Conservation (phyloP, 148 eudicot genomes). For the Amaranthus palmeri region DNA sequence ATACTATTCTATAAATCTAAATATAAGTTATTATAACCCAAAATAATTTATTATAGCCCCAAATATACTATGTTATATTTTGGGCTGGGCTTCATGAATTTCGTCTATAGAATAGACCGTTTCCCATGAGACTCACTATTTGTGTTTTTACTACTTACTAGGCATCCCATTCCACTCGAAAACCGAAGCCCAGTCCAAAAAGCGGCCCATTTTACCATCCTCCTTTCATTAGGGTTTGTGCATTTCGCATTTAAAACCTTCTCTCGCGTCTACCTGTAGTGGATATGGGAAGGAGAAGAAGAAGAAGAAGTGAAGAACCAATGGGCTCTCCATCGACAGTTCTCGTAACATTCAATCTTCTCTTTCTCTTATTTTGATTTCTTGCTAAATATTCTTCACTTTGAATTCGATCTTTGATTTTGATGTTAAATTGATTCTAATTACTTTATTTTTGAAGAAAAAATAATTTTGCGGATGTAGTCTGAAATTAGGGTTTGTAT, state of each 20-base stretch:
- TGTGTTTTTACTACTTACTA: too few species aligned
- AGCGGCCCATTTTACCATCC: not conserved
- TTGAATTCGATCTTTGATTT: not conserved
- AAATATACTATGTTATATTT: too few species aligned
- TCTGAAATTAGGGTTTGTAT: not conserved
- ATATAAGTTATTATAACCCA: too few species aligned
- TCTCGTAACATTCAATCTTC: conserved; percentile 32
- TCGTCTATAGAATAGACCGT: too few species aligned
- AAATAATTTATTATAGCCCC: too few species aligned
- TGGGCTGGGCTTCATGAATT: too few species aligned
- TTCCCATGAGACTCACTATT: too few species aligned
- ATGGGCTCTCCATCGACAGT: conserved; percentile 57
- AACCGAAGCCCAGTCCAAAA: not conserved
- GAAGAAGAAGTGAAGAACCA: conserved; percentile 47
- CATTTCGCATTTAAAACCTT: not conserved
- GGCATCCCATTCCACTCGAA: not conserved
- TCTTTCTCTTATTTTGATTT: not conserved
- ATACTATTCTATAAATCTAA: too few species aligned
- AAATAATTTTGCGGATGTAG: too few species aligned
- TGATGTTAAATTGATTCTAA: not conserved
- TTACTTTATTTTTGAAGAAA: not conserved
- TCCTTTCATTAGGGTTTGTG: not conserved
- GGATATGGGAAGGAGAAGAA: conserved; percentile 42
- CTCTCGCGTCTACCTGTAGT: conserved; percentile 38
- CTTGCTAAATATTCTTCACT: too few species aligned